Base-by-base conservation (phyloP, 345 rosid genomes). In the Durio zibethinus region DNA sequence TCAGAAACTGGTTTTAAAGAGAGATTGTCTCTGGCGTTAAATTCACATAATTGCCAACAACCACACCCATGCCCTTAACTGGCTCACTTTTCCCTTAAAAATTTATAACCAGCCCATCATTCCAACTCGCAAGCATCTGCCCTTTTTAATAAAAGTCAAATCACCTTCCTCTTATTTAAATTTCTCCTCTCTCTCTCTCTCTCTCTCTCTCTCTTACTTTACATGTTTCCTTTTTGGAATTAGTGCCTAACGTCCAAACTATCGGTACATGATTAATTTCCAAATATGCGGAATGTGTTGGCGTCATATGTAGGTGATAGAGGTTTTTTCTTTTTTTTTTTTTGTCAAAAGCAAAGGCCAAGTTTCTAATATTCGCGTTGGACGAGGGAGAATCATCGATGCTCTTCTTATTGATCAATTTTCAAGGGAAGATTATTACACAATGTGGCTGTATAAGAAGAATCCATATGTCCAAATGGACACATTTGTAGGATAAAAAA, bases 311-410 rank as follows among this genome's bases (percentile, higher is more conserved):
- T 16, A 70, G 57, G 23, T 70, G 36, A 6, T 47, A 27, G 25
- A 1, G 15, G 2, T 16, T 3, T 61, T 23, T 38, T 23, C 10
- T 0, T 0, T 27, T 10, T 25, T 20, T 33, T 18, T 48, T 29
- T 59, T 25, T 60, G 64, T 60, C 36, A 27, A 60, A 48, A 70
- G 59, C 27, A 70, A 9, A 27, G 14, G 36, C 72, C 31, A 43
- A 48, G 76, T 79, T 77, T 75, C 71, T 42, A 70, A 77, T 77
- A 81, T 78, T 82, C 86, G 18, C 52, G 14, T 72, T 12, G 79
- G 80, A 53, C 15, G 16, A 40, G 82, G 79, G 52, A 36, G 82
- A 83, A 73, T 80, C 82, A 76, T 78, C 78, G 65, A 53, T 36
- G 62, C 29, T 81, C 76, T 65, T 82, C 82, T 76, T 64, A 33